Base-by-base conservation (phyloP, 495 filamentous ascomycete genomes). In the Podospora pseudoanserina region DNA sequence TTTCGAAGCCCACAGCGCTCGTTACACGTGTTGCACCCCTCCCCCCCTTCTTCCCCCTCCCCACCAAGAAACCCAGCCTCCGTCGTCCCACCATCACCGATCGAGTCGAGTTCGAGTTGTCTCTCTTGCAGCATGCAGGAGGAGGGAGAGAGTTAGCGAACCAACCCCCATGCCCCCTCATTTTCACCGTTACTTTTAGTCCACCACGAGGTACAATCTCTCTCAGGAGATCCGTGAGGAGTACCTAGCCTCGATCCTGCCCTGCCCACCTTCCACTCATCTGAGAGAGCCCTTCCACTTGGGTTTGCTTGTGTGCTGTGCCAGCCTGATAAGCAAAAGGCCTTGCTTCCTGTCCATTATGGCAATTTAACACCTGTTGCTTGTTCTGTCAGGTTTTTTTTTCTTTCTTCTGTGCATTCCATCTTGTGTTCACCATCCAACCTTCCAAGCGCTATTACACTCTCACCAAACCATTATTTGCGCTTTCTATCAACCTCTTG, bases 21-120 rank as follows among this genome's bases (percentile, higher is more conserved):
- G 67, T 72, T 72, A 72, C 70, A 72, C 70, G 70, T 72, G 70
- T 72, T 68, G 66, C 34, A 68, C 70, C 66, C 23, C 1, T 1
- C 23, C 23, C 23, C 20, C 23, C 23, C 23, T 23, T 23, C 1
- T 23, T 23, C 23, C 23, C 23, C 23, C 23, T 23, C 23, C 23
- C 70, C 70, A 68, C 67, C 26, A 39, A 34, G 49, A 18, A 63
- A 20, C 60, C 69, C 30, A 39, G 19, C 54, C 64, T 28, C 64
- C 19, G 20, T 60, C 30, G 44, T 49, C 58, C 39, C 39, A 23
- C 30, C 20, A 28, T 28, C 59, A 62, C 58, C 32, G 27, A 49
- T 56, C 65, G 39, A 62, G 59, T 13, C 59, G n/a, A 26, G 23
- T 32, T 32, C 30, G 30, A 32, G 30, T 32, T 7, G 30, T 32